Evolutionary conservation across 2,329 filamentous ascomycete species (phyloP), one percentile per base, ranked within the genome.

Genomic region (Trichoderma guizhouense): DNA sequence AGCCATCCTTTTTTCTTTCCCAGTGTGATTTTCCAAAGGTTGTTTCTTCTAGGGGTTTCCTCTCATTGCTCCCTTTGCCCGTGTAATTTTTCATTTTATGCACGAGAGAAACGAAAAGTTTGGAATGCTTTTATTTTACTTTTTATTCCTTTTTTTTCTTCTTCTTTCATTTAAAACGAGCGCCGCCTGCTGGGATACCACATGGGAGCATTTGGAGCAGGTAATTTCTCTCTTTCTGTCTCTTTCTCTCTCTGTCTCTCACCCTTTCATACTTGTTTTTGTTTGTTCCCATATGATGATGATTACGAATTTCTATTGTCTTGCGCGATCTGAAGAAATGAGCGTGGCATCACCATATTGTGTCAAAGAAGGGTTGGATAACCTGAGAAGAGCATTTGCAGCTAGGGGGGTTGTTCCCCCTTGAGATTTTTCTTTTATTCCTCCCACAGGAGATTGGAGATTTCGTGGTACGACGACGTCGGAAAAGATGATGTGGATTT

Each of bases 121-220:
- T 75, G 73, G 76, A 71, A 77, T 74, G 76, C 64, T 70, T 68
- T 51, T 69, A 24, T 28, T 21, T 30, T 68, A 47, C n/a, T 62
- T 36, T 76, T 69, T 26, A 60, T 77, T 75, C n/a, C n/a, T 39
- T 51, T 62, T 14, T n/a, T 5, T 24, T 36, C 21, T 53, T 26
- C 8, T 21, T 43, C 55, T 51, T 36, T 53, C 3, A 15, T 77
- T 24, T 60, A 76, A 74, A 74, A 77, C 70, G 70, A 77, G 77
- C 74, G 74, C 74, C 74, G 74, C 72, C 47, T 74, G 75, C 73
- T 71, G 78, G 76, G 78, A 78, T 79, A 79, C 76, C 77, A 74
- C 76, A 74, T 74, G 72, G 71, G 72, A 76, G 74, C 72, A 77
- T 74, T 53, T 28, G 62, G 39, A 68, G 64, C 70, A 43, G 62